These are phyloP conservation scores for Nasturtium officinale DNA, from an alignment of 345 rosid species.

Conservation along the genomic window DNA sequence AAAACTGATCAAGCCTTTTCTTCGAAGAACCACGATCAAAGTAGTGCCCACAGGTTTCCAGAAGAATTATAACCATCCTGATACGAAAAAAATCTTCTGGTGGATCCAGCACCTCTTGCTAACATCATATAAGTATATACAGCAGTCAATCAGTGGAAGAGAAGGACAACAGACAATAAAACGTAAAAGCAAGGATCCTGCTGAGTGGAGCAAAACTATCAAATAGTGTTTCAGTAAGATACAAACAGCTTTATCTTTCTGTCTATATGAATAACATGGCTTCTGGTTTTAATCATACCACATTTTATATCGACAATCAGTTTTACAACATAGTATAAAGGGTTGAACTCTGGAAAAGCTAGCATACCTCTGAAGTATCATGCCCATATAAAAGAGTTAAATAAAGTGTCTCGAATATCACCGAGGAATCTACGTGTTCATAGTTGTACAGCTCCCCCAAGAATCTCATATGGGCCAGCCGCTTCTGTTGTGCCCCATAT, in stretches of 20 bases:
- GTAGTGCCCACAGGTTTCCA: slow-evolving; percentile 97
- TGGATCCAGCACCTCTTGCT: slow-evolving; percentile 93
- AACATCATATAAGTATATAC: slow-evolving; percentile 36
- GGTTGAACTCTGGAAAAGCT: slow-evolving; percentile 15
- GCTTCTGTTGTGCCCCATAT: slow-evolving; percentile 96
- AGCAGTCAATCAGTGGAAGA: slow-evolving; percentile 18
- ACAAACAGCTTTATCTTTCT: slow-evolving; percentile 5
- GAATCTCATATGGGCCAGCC: slow-evolving; percentile 94
- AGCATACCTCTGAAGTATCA: slow-evolving; percentile 79
- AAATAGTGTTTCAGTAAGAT: background rate
- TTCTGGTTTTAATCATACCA: slow-evolving; percentile 17
- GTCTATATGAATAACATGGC: background rate
- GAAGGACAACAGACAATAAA: slow-evolving; percentile 2
- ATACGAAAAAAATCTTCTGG: slow-evolving; percentile 96
- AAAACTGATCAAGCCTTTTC: slow-evolving; percentile 91
- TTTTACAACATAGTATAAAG: slow-evolving; percentile 7
- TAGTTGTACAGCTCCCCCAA: slow-evolving; percentile 98
- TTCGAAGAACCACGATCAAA: slow-evolving; percentile 96
- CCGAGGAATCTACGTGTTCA: slow-evolving; percentile 96
- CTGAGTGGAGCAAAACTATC: slow-evolving; percentile 14
- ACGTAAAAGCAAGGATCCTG: background rate
- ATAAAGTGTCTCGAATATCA: slow-evolving; percentile 91
- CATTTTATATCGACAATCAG: background rate
- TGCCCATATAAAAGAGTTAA: slow-evolving; percentile 79
- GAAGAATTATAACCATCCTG: slow-evolving; percentile 90